Percentiles rank a stretch among this genome's conserved stretches.
phyloP scores from a whole-genome alignment of 495 filamentous ascomycete species.

The Rusavskia elegans region DNA sequence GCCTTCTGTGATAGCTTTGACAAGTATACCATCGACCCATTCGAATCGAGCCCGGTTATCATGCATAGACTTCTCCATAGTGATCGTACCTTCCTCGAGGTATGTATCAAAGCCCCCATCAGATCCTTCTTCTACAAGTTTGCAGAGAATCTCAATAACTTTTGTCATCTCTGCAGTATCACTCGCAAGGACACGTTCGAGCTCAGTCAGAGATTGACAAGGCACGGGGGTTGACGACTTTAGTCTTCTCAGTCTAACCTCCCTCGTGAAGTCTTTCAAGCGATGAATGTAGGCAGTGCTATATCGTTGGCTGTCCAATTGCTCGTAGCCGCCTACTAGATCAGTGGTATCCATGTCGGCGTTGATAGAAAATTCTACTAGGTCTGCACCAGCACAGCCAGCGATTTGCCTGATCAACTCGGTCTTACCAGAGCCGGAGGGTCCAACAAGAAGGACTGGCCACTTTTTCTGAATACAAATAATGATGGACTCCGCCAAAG shows the following conservation, averaged over 20 bases:
- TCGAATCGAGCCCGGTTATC: slow-evolving; percentile 62
- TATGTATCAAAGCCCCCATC: slow-evolving; percentile 19
- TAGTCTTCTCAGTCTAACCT: not conserved
- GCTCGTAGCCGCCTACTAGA: slow-evolving; percentile 90
- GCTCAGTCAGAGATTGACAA: not conserved
- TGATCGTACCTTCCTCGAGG: slow-evolving; percentile 18
- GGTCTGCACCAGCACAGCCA: slow-evolving; percentile 48
- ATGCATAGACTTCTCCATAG: slow-evolving; percentile 24
- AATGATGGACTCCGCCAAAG: slow-evolving; percentile 69
- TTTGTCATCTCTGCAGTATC: not conserved
- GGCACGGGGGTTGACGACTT: no score
- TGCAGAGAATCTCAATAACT: not conserved
- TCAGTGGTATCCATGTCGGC: slow-evolving; percentile 94
- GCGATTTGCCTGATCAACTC: slow-evolving; percentile 65
- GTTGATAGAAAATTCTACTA: slow-evolving; percentile 72
- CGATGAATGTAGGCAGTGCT: slow-evolving; percentile 36
- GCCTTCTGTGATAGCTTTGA: slow-evolving; percentile 71
- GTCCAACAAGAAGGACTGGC: slow-evolving; percentile 76
- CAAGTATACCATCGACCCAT: slow-evolving; percentile 87
- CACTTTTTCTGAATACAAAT: slow-evolving; percentile 72
- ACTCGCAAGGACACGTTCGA: not conserved
- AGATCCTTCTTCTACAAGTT: not conserved
- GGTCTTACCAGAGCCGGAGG: slow-evolving; percentile 78
- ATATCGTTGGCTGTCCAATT: slow-evolving; percentile 65
- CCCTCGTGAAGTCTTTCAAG: slow-evolving; percentile 21